Evolutionary conservation across 768 basidiomycete species (phyloP).

Genomic region (Lyophyllum shimeji): DNA sequence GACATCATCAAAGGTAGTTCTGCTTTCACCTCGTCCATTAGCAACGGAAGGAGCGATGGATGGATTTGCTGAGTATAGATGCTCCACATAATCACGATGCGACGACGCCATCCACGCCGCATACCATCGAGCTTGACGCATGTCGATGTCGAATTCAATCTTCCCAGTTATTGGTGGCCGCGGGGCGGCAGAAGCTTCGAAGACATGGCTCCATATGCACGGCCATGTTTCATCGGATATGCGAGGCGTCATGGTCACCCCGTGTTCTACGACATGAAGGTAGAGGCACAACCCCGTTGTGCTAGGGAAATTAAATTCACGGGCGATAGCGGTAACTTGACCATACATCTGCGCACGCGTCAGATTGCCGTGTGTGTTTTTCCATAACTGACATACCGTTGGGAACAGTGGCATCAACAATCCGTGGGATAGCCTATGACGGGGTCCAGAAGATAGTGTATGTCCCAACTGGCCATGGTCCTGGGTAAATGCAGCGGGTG

Average conservation of each 20-base stretch:
- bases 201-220: slow-evolving; percentile 63
- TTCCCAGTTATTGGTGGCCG: slow-evolving; percentile 69
- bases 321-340: slow-evolving; percentile 76
- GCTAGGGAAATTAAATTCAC: slow-evolving; percentile 81
- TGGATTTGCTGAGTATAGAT: slow-evolving; percentile 35
- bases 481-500: slow-evolving; percentile 56
- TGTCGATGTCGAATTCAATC: slow-evolving; percentile 87
- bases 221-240: slow-evolving; percentile 81
- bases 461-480: slow-evolving; percentile 61
- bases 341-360: slow-evolving; percentile 57
- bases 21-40: slow-evolving; percentile 57
- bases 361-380: background rate
- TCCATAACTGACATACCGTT: slow-evolving; percentile 43
- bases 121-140: slow-evolving; percentile 76
- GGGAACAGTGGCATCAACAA: slow-evolving; percentile 75
- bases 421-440: slow-evolving; percentile 63
- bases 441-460: slow-evolving; percentile 57
- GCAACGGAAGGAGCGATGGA: slow-evolving; percentile 42
- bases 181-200: slow-evolving; percentile 38
- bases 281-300: slow-evolving; percentile 79
- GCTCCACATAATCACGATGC: slow-evolving; percentile 41
- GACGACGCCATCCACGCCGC: slow-evolving; percentile 63
- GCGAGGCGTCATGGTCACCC: slow-evolving; percentile 59
- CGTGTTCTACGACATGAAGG: slow-evolving; percentile 59
- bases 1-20: slow-evolving; percentile 42